These are phyloP conservation scores for Candida railenensis DNA, from an alignment of 805 yeast species.

Conservation along the genomic window DNA sequence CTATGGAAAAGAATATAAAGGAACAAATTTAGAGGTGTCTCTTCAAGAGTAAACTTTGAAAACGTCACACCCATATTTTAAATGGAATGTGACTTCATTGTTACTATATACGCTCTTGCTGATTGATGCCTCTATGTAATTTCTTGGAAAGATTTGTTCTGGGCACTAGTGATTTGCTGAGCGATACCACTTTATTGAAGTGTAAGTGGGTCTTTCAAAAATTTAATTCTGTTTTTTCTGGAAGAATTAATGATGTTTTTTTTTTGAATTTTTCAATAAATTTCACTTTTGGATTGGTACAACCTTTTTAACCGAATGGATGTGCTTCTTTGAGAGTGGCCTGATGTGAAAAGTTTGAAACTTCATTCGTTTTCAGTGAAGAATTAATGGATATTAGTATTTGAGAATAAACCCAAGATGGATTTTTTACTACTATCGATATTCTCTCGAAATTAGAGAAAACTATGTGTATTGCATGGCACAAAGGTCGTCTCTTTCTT, in stretches of 20 bases:
- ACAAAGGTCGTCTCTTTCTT: too few species aligned
- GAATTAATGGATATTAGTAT: too few species aligned
- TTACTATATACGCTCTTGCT: slow-evolving; percentile 3
- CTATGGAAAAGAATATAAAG: background rate
- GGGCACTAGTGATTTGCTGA: slow-evolving; percentile 2
- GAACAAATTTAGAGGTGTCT: slow-evolving; percentile 11
- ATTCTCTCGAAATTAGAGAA: too few species aligned
- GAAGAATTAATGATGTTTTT: background rate
- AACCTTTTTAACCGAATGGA: too few species aligned
- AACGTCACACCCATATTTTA: background rate
- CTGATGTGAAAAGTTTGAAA: background rate
- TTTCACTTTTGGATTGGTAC: too few species aligned
- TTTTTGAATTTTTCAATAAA: background rate
- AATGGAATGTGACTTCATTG: background rate
- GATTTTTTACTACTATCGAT: background rate
- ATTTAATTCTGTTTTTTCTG: background rate
- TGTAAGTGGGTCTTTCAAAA: slow-evolving; percentile 1
- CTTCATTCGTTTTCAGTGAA: background rate
- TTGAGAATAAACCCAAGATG: too few species aligned
- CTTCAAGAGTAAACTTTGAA: slow-evolving; percentile 11
- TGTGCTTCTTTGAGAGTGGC: background rate
- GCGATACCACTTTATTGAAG: slow-evolving; percentile 4
- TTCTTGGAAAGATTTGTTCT: background rate
- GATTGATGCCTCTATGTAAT: slow-evolving; percentile 1
- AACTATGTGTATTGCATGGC: too few species aligned